These are phyloP conservation scores for Maudiozyma serrabonitensis DNA, from an alignment of 805 yeast genomes.

Conservation along the genomic window DNA sequence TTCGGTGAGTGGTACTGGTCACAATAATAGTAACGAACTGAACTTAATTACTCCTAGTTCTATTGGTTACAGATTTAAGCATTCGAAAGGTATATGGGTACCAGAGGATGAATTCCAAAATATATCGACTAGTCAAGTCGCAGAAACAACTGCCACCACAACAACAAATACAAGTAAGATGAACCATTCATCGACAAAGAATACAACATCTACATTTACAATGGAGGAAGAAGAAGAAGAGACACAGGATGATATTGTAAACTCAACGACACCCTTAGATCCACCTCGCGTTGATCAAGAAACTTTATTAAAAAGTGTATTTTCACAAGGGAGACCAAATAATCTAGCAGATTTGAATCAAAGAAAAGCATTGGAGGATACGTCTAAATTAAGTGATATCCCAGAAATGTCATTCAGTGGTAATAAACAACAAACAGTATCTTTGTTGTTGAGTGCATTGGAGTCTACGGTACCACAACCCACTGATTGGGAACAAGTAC, in stretches of 20 bases:
- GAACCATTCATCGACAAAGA: not conserved
- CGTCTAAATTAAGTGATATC: constrained; percentile 12
- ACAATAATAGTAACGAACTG: not conserved
- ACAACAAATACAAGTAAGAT: not conserved
- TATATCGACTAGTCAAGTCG: constrained; percentile 6
- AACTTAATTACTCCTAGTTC: constrained; percentile 9
- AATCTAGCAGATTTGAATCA: no score
- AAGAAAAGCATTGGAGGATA: constrained; percentile 1
- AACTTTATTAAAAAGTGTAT: constrained; percentile 2
- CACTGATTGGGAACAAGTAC: constrained; percentile 10
- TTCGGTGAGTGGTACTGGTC: not conserved
- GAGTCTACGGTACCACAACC: constrained; percentile 1
- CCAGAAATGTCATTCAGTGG: constrained; percentile 16
- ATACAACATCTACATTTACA: constrained; percentile 2
- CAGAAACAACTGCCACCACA: not conserved
- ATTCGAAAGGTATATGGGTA: constrained; percentile 8
- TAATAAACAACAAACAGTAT: constrained; percentile 16
- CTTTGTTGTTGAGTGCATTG: constrained; percentile 15
- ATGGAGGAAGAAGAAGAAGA: constrained; percentile 1
- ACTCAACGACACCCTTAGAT: constrained; percentile 19
- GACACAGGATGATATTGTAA: constrained; percentile 2
- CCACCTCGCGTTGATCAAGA: constrained; percentile 19
- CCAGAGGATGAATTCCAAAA: constrained; percentile 6
- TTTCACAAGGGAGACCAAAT: not conserved
- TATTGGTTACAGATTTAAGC: constrained; percentile 7